Base-by-base conservation (phyloP, 139 green algal genomes). In the Chlamydomonas eustigma region DNA sequence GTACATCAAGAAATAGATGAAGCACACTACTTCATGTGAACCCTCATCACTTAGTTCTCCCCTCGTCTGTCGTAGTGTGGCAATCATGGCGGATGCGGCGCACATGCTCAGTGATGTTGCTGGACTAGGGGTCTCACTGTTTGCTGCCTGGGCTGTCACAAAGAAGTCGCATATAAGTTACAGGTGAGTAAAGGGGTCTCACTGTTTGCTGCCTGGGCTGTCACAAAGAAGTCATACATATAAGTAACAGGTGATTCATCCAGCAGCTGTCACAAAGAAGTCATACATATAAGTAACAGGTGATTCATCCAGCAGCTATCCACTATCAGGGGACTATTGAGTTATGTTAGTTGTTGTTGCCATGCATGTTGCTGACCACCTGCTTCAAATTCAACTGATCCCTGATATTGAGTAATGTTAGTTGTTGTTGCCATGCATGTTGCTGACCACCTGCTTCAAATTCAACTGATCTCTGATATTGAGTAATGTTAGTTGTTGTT, bases 1-100 rank as follows among this genome's bases (percentile, higher is more conserved):
- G n/a, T n/a, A n/a, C n/a, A n/a, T n/a, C n/a, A n/a, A n/a, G n/a
- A n/a, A n/a, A n/a, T 69, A 69, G 31, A 5, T 36, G 22, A 30
- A 24, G 8, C 58, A 30, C 22, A 30, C 24, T 32, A 69, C 18
- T 69, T 12, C 5, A 37, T 18, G 33, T n/a, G 31, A n/a, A 8
- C 58, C 22, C 22, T 22, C 24, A 24, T 22, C 24, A 24, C 22
- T 5, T 22, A n/a, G 25, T 22, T 22, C 22, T 36, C 24, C n/a
- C 22, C n/a, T 5, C 51, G n/a, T 73, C 64, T 50, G 2, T 66
- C 3, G 71, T 87, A 96, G 89, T 63, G 84, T 98, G 25, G 94
- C 94, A 51, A 96, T 98, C 78, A 88, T 98, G 76, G 94, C 94
- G 1, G 94, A 98, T 77, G 94, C 94, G 1, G 94, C 93, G 0